A percentile compares a stretch with the other conserved stretches of the same genome.
Evolutionary conservation across 768 basidiomycete species (phyloP).

Genomic region (Suillus luteus): DNA sequence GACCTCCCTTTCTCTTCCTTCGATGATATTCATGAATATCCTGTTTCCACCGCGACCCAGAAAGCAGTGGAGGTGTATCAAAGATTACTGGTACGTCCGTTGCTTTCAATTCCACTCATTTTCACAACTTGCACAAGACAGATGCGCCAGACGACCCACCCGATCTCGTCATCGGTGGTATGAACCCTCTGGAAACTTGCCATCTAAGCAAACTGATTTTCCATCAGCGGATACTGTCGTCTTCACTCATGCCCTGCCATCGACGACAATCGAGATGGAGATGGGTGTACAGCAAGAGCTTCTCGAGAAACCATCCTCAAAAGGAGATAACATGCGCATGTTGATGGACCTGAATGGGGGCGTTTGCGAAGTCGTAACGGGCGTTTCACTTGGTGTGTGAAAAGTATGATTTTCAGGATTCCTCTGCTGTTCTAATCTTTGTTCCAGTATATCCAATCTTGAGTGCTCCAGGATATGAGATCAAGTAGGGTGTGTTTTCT

Average conservation of each 20-base stretch:
- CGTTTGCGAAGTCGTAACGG: slow-evolving; percentile 91
- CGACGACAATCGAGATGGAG: slow-evolving; percentile 49
- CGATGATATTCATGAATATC: slow-evolving; percentile 71
- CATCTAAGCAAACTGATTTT: slow-evolving; percentile 6
- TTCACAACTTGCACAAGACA: slow-evolving; percentile 28
- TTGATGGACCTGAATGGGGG: slow-evolving; percentile 83
- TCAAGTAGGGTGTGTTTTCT: slow-evolving; percentile 47
- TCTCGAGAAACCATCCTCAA: slow-evolving; percentile 83
- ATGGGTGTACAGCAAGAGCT: slow-evolving; percentile 62
- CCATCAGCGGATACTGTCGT: slow-evolving; percentile 90
- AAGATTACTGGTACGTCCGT: slow-evolving; percentile 61
- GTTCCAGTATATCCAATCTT: slow-evolving; percentile 70
- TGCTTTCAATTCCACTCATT: neutral
- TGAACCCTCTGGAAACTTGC: slow-evolving; percentile 14
- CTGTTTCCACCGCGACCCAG: slow-evolving; percentile 72
- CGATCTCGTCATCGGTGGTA: slow-evolving; percentile 80
- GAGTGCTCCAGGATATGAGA: slow-evolving; percentile 72
- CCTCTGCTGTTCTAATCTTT: neutral
- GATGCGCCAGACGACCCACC: slow-evolving; percentile 68
- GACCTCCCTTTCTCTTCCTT: slow-evolving; percentile 68
- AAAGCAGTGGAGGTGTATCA: slow-evolving; percentile 90
- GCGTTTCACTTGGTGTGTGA: slow-evolving; percentile 75
- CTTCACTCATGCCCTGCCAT: slow-evolving; percentile 70
- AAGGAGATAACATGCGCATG: slow-evolving; percentile 85
- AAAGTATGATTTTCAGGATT: neutral